Base-by-base conservation (phyloP, 1,139 yeast genomes). In the Kluyveromyces sp. region DNA sequence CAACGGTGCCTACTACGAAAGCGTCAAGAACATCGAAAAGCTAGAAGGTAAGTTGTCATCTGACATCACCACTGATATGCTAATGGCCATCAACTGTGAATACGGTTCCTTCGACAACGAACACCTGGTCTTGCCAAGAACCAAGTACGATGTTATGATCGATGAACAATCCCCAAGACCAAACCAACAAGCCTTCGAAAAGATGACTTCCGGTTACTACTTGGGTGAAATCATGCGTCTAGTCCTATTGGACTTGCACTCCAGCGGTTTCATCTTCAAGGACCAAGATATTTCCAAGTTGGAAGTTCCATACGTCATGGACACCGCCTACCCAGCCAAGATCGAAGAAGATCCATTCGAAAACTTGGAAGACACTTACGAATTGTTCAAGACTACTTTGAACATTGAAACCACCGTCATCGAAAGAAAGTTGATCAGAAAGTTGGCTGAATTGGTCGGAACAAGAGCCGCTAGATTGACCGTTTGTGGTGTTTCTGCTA, bases 21-120 rank as follows among this genome's bases (percentile, higher is more conserved):
- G 72, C 38, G 83, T 81, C 48, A 67, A 73, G 48, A 79, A 80
- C 60, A 82, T 92, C 62, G 94, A 94, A 54, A 92, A 92, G 72
- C 77, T 92, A 57, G 80, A 80, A 59, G 96, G 95, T 48, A 72
- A 69, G 58, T 66, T 83, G 49, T 75, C 79, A 32, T 72, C 68
- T 27, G 96, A 88, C 60, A 76, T 89, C 55, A 65, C 74, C 39
- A 68, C 66, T 10, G 78, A 77, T 39, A 76, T 87, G 33, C 81
- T 82, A 53, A 90, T 92, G 95, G 97, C 96, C 46, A 90, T 92
- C 68, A 92, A 92, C 74, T 90, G 97, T 74, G 98, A 92, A 72
- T 92, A 92, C 71, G 97, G 97, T 61, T 92, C 97, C 5, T 92
- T 92, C 64, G 97, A 92, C 69, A 90, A 88, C 64, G 96, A 88